phyloP scores from a whole-genome alignment of 164 flowering plant species.

The Santalum album region DNA sequence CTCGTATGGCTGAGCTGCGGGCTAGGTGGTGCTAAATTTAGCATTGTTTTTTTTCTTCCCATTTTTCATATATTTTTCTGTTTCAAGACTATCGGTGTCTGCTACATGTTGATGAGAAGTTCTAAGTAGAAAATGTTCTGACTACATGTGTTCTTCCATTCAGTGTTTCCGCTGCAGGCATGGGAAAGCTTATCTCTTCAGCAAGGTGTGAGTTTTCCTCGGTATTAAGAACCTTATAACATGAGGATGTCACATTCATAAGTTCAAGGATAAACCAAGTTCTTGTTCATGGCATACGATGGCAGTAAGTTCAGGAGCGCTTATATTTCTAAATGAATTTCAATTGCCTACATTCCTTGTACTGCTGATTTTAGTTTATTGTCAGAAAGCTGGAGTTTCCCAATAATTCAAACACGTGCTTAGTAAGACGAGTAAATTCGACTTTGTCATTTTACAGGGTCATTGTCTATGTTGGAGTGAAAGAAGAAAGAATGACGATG shows the following conservation, averaged over 20 bases:
- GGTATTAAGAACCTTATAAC: slow-evolving; percentile 1
- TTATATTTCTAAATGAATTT: no score
- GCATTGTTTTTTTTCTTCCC: no score
- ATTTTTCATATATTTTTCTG: no score
- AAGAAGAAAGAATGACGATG: slow-evolving; percentile 40
- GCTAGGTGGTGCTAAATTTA: no score
- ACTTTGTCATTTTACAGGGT: slow-evolving; percentile 23
- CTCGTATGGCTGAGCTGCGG: no score
- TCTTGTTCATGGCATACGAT: not conserved
- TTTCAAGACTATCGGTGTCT: not conserved
- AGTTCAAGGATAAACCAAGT: not conserved
- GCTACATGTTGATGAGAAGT: slow-evolving; percentile 7
- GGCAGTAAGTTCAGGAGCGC: no score
- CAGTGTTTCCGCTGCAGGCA: slow-evolving; percentile 62
- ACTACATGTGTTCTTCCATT: slow-evolving; percentile 24
- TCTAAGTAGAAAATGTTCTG: slow-evolving; percentile 18
- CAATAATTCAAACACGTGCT: not conserved
- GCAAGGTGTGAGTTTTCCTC: slow-evolving; percentile 57
- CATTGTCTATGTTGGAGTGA: slow-evolving; percentile 31
- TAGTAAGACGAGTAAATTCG: no score
- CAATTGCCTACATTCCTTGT: no score
- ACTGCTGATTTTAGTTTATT: not conserved
- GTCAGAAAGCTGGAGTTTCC: not conserved
- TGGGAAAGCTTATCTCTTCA: slow-evolving; percentile 76
- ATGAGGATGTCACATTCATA: not conserved